phyloP scores from a whole-genome alignment of 1,139 yeast species.

The Williopsis jadinii region DNA sequence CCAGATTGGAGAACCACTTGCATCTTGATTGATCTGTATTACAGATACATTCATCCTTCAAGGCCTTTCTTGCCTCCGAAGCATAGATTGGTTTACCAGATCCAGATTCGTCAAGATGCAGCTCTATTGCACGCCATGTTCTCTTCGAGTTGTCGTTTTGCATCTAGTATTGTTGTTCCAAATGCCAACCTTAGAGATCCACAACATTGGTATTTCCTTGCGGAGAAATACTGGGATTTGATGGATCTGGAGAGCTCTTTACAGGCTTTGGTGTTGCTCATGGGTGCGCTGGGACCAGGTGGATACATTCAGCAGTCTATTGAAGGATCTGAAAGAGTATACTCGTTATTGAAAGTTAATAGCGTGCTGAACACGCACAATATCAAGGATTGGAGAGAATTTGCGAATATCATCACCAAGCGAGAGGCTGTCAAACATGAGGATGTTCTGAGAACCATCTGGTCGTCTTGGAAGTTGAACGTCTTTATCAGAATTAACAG shows the following conservation, averaged over 20 bases:
- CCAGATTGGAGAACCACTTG: slow-evolving; percentile 37
- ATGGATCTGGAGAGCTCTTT: slow-evolving; percentile 24
- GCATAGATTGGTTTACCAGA: slow-evolving; percentile 27
- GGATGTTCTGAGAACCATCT: slow-evolving; percentile 31
- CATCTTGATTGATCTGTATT: slow-evolving; percentile 39
- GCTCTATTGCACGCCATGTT: slow-evolving; percentile 43
- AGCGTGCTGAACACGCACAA: slow-evolving; percentile 22
- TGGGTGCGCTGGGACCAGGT: slow-evolving; percentile 23
- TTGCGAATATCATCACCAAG: slow-evolving; percentile 23
- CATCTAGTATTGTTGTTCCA: slow-evolving; percentile 23
- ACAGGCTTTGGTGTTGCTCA: slow-evolving; percentile 21
- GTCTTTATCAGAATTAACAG: slow-evolving; percentile 30
- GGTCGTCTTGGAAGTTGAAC: slow-evolving; percentile 36
- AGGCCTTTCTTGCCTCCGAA: slow-evolving; percentile 41
- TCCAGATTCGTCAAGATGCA: slow-evolving; percentile 30
- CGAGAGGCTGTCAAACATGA: slow-evolving; percentile 34
- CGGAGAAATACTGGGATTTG: slow-evolving; percentile 32
- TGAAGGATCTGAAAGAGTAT: slow-evolving; percentile 24
- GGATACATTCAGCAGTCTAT: slow-evolving; percentile 20
- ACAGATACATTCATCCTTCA: slow-evolving; percentile 39
- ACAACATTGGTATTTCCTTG: slow-evolving; percentile 34
- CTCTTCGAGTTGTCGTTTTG: slow-evolving; percentile 33
- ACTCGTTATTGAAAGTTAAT: slow-evolving; percentile 24
- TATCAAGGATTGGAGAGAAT: slow-evolving; percentile 20
- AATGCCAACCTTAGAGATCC: slow-evolving; percentile 27